These are phyloP conservation scores for Phylloporus gajari DNA, from an alignment of 1,284 basidiomycete species.

Conservation along the genomic window DNA sequence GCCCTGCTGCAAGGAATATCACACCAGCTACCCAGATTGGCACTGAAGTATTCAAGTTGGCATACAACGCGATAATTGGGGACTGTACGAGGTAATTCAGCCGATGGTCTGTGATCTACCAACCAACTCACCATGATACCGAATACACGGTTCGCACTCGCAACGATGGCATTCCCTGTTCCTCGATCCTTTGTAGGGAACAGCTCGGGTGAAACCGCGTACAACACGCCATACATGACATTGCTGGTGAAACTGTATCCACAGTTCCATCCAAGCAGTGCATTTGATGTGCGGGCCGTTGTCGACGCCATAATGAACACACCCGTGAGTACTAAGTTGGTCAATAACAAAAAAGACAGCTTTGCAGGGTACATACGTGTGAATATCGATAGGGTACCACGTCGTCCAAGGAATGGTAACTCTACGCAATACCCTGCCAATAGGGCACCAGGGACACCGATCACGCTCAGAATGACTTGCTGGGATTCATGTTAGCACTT, in stretches of 20 bases:
- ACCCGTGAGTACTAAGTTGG: conserved; percentile 67
- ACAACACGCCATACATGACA: conserved; percentile 83
- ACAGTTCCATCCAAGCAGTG: conserved; percentile 77
- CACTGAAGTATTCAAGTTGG: conserved; percentile 66
- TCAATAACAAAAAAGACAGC: not conserved
- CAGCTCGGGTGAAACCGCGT: conserved; percentile 75
- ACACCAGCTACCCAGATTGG: conserved; percentile 79
- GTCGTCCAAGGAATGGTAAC: conserved; percentile 66
- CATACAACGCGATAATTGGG: conserved; percentile 73
- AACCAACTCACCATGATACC: conserved; percentile 65
- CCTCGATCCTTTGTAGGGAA: conserved; percentile 80
- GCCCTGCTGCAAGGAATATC: conserved; percentile 69
- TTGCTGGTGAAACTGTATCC: conserved; percentile 73
- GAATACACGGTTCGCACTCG: conserved; percentile 67
- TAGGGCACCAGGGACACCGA: conserved; percentile 75
- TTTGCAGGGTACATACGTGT: conserved; percentile 50
- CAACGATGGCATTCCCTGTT: conserved; percentile 69
- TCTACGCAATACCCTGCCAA: conserved; percentile 71
- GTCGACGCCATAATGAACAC: conserved; percentile 78
- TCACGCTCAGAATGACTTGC: conserved; percentile 75
- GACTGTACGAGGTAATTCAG: conserved; percentile 51
- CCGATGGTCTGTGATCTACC: not conserved
- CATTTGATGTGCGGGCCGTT: conserved; percentile 71
- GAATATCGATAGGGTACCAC: conserved; percentile 70
- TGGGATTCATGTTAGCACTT: conserved; percentile 35